Evolutionary conservation across 345 rosid genomes (phyloP).

Genomic region (Citrus hindsii): DNA sequence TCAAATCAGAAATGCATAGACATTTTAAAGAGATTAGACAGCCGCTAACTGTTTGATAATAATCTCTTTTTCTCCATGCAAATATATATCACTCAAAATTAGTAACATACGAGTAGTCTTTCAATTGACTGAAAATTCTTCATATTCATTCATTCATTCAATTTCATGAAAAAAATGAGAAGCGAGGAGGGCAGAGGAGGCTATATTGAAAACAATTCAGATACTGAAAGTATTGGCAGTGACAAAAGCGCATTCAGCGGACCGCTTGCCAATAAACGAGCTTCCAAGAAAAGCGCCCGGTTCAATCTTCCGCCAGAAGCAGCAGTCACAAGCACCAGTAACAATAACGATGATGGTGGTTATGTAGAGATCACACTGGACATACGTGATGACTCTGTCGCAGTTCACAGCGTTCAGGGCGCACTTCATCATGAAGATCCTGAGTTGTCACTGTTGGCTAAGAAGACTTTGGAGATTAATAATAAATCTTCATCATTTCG

Average conservation of each 20-base stretch:
- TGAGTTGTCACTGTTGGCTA: conserved; percentile 60
- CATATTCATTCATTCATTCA: not conserved
- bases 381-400: conserved; percentile 71
- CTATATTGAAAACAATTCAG: conserved; percentile 55
- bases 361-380: conserved; percentile 89
- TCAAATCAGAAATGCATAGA: not conserved
- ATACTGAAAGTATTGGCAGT: conserved; percentile 59
- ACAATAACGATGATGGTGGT: conserved; percentile 15
- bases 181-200: conserved; percentile 37
- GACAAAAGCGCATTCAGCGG: conserved; percentile 70
- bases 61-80: not conserved
- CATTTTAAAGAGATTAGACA: not conserved
- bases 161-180: conserved; percentile 19
- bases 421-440: conserved; percentile 48
- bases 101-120: not conserved
- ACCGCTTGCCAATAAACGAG: conserved; percentile 43
- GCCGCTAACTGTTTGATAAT: not conserved
- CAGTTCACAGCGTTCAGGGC: conserved; percentile 81
- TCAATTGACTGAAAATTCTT: not conserved
- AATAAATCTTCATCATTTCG: conserved; percentile 42
- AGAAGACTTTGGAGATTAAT: conserved; percentile 49
- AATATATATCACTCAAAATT: not conserved
- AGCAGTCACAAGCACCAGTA: not conserved
- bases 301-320: conserved; percentile 54
- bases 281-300: conserved; percentile 79